These are phyloP conservation scores for Lachancea kluyveri DNA, from an alignment of 805 yeast genomes.

Conservation along the genomic window DNA sequence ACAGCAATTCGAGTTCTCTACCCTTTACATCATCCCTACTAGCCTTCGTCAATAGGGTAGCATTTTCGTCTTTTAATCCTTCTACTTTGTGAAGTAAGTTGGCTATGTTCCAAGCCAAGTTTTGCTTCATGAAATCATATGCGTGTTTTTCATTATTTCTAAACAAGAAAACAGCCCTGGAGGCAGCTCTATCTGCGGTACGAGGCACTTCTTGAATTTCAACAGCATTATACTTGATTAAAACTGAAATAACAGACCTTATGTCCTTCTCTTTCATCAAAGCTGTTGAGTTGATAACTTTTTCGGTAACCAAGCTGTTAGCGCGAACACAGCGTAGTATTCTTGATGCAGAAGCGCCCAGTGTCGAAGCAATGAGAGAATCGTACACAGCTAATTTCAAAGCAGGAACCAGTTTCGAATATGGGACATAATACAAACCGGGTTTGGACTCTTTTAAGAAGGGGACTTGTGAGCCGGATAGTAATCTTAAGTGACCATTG, in stretches of 20 bases:
- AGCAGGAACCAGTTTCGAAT: slow-evolving; percentile 39
- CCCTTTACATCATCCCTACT: slow-evolving; percentile 89
- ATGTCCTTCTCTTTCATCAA: slow-evolving; percentile 73
- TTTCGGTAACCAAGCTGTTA: slow-evolving; percentile 75
- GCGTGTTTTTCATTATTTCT: slow-evolving; percentile 55
- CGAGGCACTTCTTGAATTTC: slow-evolving; percentile 94
- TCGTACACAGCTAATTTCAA: slow-evolving; percentile 49
- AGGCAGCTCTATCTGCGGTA: slow-evolving; percentile 85
- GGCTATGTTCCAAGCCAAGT: slow-evolving; percentile 41
- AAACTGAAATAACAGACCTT: slow-evolving; percentile 59
- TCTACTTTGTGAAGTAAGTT: slow-evolving; percentile 48
- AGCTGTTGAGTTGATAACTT: slow-evolving; percentile 67
- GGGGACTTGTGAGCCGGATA: slow-evolving; percentile 45
- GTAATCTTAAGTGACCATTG: slow-evolving; percentile 62
- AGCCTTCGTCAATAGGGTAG: slow-evolving; percentile 67
- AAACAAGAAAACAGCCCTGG: slow-evolving; percentile 79
- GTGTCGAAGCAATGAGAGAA: slow-evolving; percentile 48
- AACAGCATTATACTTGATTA: slow-evolving; percentile 63
- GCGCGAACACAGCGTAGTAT: slow-evolving; percentile 71
- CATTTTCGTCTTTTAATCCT: slow-evolving; percentile 50
- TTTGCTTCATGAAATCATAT: slow-evolving; percentile 41
- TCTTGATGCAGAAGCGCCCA: slow-evolving; percentile 65
- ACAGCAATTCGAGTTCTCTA: slow-evolving; percentile 63
- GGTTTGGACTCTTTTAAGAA: slow-evolving; percentile 55
- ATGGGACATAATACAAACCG: slow-evolving; percentile 60